Percentiles rank a stretch among this genome's conserved stretches.
phyloP scores from a whole-genome alignment of 257 asterid species.

The Anisodus tanguticus region DNA sequence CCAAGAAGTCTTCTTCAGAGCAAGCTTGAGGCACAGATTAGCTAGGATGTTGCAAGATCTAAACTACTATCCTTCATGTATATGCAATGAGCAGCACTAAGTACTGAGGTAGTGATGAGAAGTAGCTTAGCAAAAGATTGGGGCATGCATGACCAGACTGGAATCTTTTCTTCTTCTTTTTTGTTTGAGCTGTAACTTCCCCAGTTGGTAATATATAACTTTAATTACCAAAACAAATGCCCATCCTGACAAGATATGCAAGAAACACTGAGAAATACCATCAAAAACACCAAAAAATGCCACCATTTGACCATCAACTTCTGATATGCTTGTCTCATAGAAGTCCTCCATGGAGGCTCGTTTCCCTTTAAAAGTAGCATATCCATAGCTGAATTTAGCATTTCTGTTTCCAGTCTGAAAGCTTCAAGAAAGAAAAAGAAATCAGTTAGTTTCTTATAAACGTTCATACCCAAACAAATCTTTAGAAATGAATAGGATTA shows the following conservation, averaged over 20 bases:
- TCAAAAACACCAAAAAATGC: constrained; percentile 83
- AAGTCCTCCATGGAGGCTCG: constrained; percentile 85
- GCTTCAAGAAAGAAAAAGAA: constrained; percentile 44
- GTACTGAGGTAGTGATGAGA: not conserved
- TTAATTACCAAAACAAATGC: not conserved
- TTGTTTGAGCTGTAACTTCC: not conserved
- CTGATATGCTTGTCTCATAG: constrained; percentile 67
- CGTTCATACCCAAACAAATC: constrained; percentile 8
- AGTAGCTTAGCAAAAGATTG: constrained; percentile 18
- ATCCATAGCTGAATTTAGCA: constrained; percentile 70
- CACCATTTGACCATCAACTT: constrained; percentile 79
- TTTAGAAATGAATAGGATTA: not conserved
- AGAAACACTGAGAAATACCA: constrained; percentile 43
- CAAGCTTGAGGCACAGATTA: not conserved
- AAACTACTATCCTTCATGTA: not conserved
- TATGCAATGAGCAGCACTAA: not conserved
- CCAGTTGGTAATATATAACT: not conserved
- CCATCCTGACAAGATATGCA: not conserved
- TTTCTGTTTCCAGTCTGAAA: constrained; percentile 51
- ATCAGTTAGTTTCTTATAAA: constrained; percentile 24
- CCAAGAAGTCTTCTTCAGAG: not conserved
- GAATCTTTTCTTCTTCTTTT: not conserved
- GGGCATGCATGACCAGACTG: not conserved
- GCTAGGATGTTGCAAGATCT: constrained; percentile 6
- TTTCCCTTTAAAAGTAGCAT: constrained; percentile 77